Percentiles rank a stretch among this genome's conserved stretches.
These are phyloP conservation scores for Ceratocystis cubensis DNA, from an alignment of 2,329 filamentous ascomycete species.

Conservation along the genomic window DNA sequence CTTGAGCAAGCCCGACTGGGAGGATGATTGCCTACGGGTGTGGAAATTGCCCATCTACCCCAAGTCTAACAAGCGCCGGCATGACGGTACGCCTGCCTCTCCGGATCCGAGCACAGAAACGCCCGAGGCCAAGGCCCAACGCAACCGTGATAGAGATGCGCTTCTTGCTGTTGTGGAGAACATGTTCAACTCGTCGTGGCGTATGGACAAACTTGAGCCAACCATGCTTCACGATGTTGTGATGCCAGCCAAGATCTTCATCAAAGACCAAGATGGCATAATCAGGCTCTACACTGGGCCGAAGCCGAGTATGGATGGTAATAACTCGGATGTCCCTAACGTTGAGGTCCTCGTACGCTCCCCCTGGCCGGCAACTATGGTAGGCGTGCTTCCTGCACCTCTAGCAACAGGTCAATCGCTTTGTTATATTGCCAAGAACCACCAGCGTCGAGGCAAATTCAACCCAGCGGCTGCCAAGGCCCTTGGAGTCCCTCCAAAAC, in stretches of 20 bases:
- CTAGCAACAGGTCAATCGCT: conserved; percentile 54
- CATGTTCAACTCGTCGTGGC: conserved; percentile 41
- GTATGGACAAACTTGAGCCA: conserved; percentile 55
- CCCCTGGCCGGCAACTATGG: conserved; percentile 63
- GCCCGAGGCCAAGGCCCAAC: conserved; percentile 16
- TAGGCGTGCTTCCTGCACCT: conserved; percentile 55
- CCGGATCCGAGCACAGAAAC: conserved; percentile 3
- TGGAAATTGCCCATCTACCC: conserved; percentile 62
- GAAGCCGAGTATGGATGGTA: conserved; percentile 32
- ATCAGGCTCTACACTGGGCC: conserved; percentile 61
- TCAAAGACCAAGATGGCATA: conserved; percentile 50
- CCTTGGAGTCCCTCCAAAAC: conserved; percentile 47
- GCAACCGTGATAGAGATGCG: conserved; percentile 21
- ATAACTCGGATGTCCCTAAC: conserved; percentile 39
- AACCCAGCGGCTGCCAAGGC: conserved; percentile 49
- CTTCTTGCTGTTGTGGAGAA: conserved; percentile 24
- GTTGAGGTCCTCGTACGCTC: conserved; percentile 59
- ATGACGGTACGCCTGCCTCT: conserved; percentile 15
- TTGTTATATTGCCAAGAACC: conserved; percentile 74
- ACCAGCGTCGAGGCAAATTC: conserved; percentile 71
- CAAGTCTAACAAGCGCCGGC: conserved; percentile 24
- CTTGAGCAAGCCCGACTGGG: conserved; percentile 49
- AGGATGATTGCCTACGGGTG: conserved; percentile 64
- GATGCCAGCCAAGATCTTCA: conserved; percentile 57
- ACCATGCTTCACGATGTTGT: conserved; percentile 53